These are phyloP conservation scores for Skeletonema grethae DNA, from an alignment of 108 stramenopile genomes.

Conservation along the genomic window DNA sequence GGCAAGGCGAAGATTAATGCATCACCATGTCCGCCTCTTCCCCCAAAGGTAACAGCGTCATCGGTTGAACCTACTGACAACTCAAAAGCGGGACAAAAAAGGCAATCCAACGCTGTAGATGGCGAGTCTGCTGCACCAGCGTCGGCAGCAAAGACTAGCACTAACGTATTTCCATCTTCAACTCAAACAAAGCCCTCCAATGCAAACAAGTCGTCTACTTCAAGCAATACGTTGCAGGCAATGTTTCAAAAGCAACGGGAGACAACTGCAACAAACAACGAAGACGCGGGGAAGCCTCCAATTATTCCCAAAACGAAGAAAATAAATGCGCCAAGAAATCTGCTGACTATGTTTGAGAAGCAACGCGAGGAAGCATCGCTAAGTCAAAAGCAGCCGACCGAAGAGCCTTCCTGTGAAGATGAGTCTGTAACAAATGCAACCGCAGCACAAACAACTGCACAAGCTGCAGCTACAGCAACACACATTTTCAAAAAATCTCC, in stretches of 20 bases:
- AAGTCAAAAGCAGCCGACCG: neutral
- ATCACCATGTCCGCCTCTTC: slow-evolving; percentile 12
- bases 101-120: neutral
- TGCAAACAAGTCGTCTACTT: neutral
- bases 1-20: slow-evolving; percentile 21
- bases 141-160: neutral
- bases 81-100: neutral
- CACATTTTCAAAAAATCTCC: slow-evolving; percentile 25
- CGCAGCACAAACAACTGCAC: neutral
- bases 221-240: slow-evolving; percentile 21
- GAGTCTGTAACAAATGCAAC: slow-evolving; percentile 1
- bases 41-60: neutral
- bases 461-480: neutral
- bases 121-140: neutral
- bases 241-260: slow-evolving; percentile 20
- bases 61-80: no score
- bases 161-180: neutral
- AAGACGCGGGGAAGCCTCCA: neutral
- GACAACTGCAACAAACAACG: neutral
- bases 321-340: slow-evolving; percentile 15
- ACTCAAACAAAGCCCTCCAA: neutral
- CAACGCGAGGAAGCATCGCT: slow-evolving; percentile 20
- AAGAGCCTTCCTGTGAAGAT: neutral
- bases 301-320: slow-evolving; percentile 7
- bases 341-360: slow-evolving; percentile 38